Base-by-base conservation (phyloP, 495 filamentous ascomycete species). In the Chaetomidium leptoderma region DNA sequence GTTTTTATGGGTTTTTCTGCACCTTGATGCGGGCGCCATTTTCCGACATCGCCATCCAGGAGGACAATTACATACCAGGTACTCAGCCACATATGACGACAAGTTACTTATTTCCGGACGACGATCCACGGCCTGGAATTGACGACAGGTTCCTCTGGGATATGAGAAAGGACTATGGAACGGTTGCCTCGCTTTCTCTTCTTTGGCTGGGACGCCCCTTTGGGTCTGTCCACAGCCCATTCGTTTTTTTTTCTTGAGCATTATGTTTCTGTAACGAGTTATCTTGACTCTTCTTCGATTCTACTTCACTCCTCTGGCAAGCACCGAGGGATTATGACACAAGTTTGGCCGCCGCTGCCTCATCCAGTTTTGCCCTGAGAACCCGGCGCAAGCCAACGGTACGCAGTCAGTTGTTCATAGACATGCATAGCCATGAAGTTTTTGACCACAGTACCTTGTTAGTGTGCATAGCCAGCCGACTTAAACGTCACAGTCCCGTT, bases 181-280 rank as follows among this genome's bases (percentile, higher is more conserved):
- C 13, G 43, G 30, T 48, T 37, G 43, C 16, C 44, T 47, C 43
- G 43, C 43, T 47, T 56, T 56, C 44, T 39, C 53, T 56, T 56
- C 53, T 21, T 56, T 56, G 42, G 53, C 19, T 7, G 3, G 43
- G 53, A 23, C 32, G 32, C 37, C 6, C 19, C 3, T 9, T 21
- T 37, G 21, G 40, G 24, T 47, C 21, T 55, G 5, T 29, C 53
- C 32, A 16, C 33, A 3, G 43, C 23, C 53, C 33, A 17, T 26
- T 54, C 40, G 49, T 44, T 47, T 56, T 14, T 9, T 39, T 47
- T 56, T 14, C 4, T 39, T 35, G 40, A 3, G 16, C 33, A 48
- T 37, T 47, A 10, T 37, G 40, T 44, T 43, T 23, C 8, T 52
- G 39, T 54, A 44, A 16, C 32, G 26, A 43, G 27, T 37, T 30